Base-by-base conservation (phyloP, 495 filamentous ascomycete species). In the Neurospora sp. region DNA sequence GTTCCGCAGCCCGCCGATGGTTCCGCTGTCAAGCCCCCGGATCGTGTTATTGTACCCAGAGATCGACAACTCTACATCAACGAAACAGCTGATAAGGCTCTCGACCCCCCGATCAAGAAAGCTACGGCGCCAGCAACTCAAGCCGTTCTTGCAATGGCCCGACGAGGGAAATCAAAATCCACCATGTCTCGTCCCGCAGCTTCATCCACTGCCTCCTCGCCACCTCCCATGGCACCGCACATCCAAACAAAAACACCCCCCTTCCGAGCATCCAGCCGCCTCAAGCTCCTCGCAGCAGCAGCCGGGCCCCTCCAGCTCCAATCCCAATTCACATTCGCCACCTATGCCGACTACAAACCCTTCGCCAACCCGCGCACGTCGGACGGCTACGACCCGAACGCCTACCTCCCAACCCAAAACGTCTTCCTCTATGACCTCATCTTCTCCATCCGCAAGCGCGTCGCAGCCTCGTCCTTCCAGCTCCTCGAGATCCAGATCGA, bases 401-500 rank as follows among this genome's bases (percentile, higher is more conserved):
- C 62, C 62, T 69, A 69, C 27, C 62, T 69, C 62, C 62, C 62
- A 27, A 69, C 62, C 20, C 62, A 69, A 38, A 69, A 69, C 62
- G 38, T 69, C 18, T 69, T 69, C 62, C 38, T n/a, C 62, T 69
- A 69, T 38, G 62, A 69, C 62, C 62, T 69, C 62, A 69, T 69
- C 62, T 69, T 69, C 18, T 69, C 62, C 12, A 27, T 69, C 62
- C 62, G 62, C 38, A 69, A 69, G 62, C 31, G 31, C 18, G 62
- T 69, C 62, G 31, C 62, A 27, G 38, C 31, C 14, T 69, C 62
- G 18, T 20, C 62, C 62, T 69, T 35, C 27, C 62, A 27, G 27
- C 62, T 69, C 62, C 62, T 69, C 62, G 62, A 69, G 27, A 69
- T 69, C 62, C 62, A 69, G 62, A 69, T 69, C 27, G 62, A 69